Conservation (phyloP, 345 rosid genomes). For the Corchorus capsularis region DNA sequence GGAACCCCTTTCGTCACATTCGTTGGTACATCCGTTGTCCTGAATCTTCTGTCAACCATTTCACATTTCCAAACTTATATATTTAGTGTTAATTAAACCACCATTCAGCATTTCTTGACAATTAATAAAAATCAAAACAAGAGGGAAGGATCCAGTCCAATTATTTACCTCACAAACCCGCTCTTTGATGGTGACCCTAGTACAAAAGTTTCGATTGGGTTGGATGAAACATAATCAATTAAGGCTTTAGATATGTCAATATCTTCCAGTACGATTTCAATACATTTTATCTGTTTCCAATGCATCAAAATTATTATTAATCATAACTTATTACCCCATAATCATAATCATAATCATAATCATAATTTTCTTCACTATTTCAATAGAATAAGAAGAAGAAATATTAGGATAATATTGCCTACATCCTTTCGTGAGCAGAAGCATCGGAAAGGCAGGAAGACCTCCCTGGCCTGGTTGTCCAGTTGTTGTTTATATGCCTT, state of each 20-base stretch:
- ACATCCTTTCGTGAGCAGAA: conserved; percentile 85
- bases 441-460: conserved; percentile 89
- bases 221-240: conserved; percentile 40
- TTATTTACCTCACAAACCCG: conserved; percentile 69
- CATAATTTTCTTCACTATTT: no score
- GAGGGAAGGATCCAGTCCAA: no score
- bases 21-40: conserved; percentile 53
- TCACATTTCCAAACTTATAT: no score
- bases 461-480: conserved; percentile 43
- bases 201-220: conserved; percentile 44
- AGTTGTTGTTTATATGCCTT: conserved; percentile 30
- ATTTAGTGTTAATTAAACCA: no score
- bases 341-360: no score
- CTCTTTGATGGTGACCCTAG: conserved; percentile 62
- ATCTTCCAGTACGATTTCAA: conserved; percentile 63
- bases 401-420: no score
- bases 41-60: conserved; percentile 53
- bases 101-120: no score
- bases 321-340: no score
- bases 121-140: no score
- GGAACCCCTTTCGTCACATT: conserved; percentile 63
- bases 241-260: conserved; percentile 55
- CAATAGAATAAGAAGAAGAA: no score
- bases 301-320: no score
- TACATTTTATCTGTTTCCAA: conserved; percentile 56